These are phyloP conservation scores for Blastocystis sp. DNA, from an alignment of 352 stramenopile species.

Conservation along the genomic window DNA sequence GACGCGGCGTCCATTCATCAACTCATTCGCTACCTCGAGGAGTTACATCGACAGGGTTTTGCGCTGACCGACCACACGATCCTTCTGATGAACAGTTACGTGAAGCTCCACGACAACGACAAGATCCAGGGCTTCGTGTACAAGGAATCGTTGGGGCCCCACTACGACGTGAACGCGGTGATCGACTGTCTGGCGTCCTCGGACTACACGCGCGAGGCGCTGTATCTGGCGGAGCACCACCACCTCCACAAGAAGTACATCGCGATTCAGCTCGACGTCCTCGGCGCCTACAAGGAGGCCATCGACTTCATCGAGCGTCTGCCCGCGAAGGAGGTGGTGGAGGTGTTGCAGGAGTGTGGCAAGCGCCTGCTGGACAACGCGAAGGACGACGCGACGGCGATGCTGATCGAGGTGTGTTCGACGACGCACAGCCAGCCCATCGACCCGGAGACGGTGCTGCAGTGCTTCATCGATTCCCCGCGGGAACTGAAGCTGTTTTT, in stretches of 20 bases:
- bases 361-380: conserved; percentile 45
- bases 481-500: conserved; percentile 63
- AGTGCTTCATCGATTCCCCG: conserved; percentile 37
- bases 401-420: conserved; percentile 29
- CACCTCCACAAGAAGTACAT: conserved; percentile 88
- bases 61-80: conserved; percentile 89
- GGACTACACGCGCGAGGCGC: conserved; percentile 85
- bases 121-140: conserved; percentile 90
- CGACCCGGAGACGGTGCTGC: neutral
- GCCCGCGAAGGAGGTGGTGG: neutral
- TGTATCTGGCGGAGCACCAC: conserved; percentile 84
- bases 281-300: conserved; percentile 84
- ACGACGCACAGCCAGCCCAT: neutral
- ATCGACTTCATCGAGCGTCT: conserved; percentile 84
- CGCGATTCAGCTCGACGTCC: conserved; percentile 88
- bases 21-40: conserved; percentile 93
- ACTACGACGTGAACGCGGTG: conserved; percentile 87
- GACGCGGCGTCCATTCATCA: conserved; percentile 94
- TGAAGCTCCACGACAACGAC: conserved; percentile 80
- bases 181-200: conserved; percentile 88
- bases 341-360: conserved; percentile 3
- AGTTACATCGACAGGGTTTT: conserved; percentile 83
- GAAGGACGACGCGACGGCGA: neutral
- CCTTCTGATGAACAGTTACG: conserved; percentile 90
- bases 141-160: conserved; percentile 82